Percentiles rank a stretch among this genome's conserved stretches.
Conservation (phyloP, 768 basidiomycete genomes). For the Lentinula sp. region DNA sequence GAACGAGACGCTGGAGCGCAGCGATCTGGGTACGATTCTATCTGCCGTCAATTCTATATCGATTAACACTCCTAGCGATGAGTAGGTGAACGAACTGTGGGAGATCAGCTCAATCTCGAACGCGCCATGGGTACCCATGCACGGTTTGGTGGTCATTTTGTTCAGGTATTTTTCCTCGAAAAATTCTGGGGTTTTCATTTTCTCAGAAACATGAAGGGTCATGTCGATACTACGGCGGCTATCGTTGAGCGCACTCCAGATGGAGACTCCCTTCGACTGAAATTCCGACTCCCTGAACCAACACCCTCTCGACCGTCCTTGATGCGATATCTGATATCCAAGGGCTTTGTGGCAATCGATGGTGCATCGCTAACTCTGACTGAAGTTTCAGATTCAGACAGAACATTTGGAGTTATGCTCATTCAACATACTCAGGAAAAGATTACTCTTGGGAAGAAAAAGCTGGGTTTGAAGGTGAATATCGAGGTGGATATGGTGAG, state of each 20-base stretch:
- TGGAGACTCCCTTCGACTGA: conserved; percentile 83
- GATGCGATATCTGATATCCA: conserved; percentile 80
- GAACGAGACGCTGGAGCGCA: conserved; percentile 88
- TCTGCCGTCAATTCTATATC: neutral
- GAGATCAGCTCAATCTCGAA: conserved; percentile 86
- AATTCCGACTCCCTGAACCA: conserved; percentile 67
- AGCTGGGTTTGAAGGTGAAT: conserved; percentile 78
- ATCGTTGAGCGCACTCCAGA: conserved; percentile 62
- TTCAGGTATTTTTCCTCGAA: conserved; percentile 57
- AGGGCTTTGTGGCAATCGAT: conserved; percentile 93
- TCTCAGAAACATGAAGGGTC: conserved; percentile 50
- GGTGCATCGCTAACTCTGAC: conserved; percentile 93
- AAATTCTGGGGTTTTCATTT: neutral
- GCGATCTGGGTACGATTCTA: conserved; percentile 69
- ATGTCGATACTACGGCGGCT: conserved; percentile 86
- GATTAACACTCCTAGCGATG: neutral
- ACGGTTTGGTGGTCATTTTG: conserved; percentile 95
- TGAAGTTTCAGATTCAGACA: conserved; percentile 52
- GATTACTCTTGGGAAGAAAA: conserved; percentile 74
- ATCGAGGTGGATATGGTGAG: conserved; percentile 95
- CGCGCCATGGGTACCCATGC: conserved; percentile 90
- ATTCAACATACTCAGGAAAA: conserved; percentile 91
- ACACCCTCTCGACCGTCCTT: conserved; percentile 56
- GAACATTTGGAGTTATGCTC: conserved; percentile 87
- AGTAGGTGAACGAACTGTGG: conserved; percentile 70